A percentile compares a stretch with the other conserved stretches of the same genome.
phyloP scores from a whole-genome alignment of 139 green algal species.

The Pedinophyceae sp. region DNA sequence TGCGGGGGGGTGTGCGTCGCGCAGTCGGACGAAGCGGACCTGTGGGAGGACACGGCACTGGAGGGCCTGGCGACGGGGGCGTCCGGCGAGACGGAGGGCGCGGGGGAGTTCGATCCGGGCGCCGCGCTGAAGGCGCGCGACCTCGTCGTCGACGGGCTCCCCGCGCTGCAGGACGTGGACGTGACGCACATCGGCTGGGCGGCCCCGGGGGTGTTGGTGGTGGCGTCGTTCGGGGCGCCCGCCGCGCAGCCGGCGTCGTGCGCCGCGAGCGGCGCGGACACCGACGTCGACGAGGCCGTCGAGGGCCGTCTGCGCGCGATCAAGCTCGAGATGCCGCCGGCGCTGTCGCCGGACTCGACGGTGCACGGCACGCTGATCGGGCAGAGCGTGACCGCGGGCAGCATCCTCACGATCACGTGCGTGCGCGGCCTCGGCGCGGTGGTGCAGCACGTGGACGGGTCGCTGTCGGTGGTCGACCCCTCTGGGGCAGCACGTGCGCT shows the following conservation, averaged over 20 bases:
- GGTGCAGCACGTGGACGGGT: too few species aligned
- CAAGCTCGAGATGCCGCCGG: too few species aligned
- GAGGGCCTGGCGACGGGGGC: conserved; percentile 1
- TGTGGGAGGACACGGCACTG: conserved; percentile 53
- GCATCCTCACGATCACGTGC: too few species aligned
- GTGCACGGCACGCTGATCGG: too few species aligned
- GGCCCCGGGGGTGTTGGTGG: conserved; percentile 5
- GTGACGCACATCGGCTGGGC: conserved; percentile 16
- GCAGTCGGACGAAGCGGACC: conserved; percentile 29
- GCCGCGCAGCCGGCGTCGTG: conserved; percentile 12
- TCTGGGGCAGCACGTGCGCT: not conserved
- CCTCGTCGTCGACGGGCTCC: conserved; percentile 9
- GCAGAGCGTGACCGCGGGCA: too few species aligned
- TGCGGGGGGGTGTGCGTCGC: conserved; percentile 35
- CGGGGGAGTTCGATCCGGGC: not conserved
- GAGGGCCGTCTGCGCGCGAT: not conserved
- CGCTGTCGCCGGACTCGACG: too few species aligned
- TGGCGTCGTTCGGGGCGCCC: conserved; percentile 2
- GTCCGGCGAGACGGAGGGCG: not conserved
- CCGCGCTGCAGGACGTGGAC: conserved; percentile 11
- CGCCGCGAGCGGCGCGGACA: not conserved
- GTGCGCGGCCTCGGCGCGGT: not conserved
- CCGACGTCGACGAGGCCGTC: not conserved
- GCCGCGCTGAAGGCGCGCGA: not conserved
- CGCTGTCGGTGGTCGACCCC: not conserved